These are phyloP conservation scores for Rhizopus delemar DNA, from an alignment of 371 early-diverging fungal genomes.

Conservation along the genomic window DNA sequence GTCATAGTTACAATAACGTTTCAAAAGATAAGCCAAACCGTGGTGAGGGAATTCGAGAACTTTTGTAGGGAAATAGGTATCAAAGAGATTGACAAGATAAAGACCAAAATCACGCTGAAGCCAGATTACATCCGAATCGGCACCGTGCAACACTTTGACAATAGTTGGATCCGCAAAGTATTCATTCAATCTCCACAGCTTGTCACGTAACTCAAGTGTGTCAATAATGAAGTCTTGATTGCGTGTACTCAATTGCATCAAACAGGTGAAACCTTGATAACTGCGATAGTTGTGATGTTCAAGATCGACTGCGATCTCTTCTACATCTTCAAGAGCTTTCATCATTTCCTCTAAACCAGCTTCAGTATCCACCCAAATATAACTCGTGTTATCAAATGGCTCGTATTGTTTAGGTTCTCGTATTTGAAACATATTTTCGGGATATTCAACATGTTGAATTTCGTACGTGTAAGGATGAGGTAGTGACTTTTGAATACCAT, in stretches of 20 bases:
- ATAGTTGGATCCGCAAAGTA: slow-evolving; percentile 85
- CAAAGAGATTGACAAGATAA: slow-evolving; percentile 94
- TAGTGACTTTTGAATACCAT: slow-evolving; percentile 24
- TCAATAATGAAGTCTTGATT: slow-evolving; percentile 90
- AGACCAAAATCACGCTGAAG: slow-evolving; percentile 96
- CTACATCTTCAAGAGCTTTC: slow-evolving; percentile 54
- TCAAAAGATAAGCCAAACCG: slow-evolving; percentile 82
- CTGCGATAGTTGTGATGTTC: slow-evolving; percentile 94
- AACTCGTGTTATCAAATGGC: slow-evolving; percentile 63
- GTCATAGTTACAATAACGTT: slow-evolving; percentile 74
- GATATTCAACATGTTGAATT: slow-evolving; percentile 78
- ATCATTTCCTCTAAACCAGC: slow-evolving; percentile 67
- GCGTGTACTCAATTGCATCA: slow-evolving; percentile 94
- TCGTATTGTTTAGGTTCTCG: slow-evolving; percentile 58
- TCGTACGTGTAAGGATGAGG: slow-evolving; percentile 95
- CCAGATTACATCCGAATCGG: slow-evolving; percentile 95
- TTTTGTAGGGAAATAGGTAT: slow-evolving; percentile 93
- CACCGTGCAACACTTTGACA: slow-evolving; percentile 96
- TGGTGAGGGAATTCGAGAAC: slow-evolving; percentile 72
- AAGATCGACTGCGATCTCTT: slow-evolving; percentile 91
- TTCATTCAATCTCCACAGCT: slow-evolving; percentile 77
- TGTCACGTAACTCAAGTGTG: slow-evolving; percentile 80
- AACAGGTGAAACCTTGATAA: slow-evolving; percentile 92
- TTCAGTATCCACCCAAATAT: slow-evolving; percentile 74
- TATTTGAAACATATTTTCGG: slow-evolving; percentile 65